Evolutionary conservation across 257 asterid species (phyloP).

Genomic region (Scutellaria baicalensis): DNA sequence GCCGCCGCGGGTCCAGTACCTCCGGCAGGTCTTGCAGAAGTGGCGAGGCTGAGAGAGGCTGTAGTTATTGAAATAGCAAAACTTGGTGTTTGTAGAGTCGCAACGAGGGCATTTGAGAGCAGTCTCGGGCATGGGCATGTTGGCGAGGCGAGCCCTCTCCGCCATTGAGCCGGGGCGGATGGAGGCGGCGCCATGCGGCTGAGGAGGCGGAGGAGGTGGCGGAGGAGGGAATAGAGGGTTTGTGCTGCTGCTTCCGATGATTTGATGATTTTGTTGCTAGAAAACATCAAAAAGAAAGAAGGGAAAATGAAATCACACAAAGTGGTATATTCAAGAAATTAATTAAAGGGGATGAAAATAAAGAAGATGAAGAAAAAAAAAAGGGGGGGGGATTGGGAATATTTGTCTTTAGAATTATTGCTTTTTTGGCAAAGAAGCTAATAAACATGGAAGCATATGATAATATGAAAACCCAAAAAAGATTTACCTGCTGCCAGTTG

Average conservation of each 20-base stretch:
- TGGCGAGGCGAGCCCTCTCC: constrained; percentile 85
- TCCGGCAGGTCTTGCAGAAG: constrained; percentile 87
- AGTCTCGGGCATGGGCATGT: constrained; percentile 72
- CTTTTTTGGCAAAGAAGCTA: constrained; percentile 50
- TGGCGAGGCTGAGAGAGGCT: constrained; percentile 88
- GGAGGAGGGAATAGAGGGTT: constrained; percentile 42
- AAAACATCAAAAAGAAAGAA: constrained; percentile 11
- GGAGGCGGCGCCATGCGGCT: constrained; percentile 47
- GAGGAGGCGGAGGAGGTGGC: constrained; percentile 28
- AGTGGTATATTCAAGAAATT: constrained; percentile 48
- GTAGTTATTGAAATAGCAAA: constrained; percentile 92
- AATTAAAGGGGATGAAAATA: constrained; percentile 9
- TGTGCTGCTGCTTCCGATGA: constrained; percentile 40
- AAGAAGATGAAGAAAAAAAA: constrained; percentile 9
- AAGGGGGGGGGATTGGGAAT: constrained; percentile 41
- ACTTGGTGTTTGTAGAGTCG: constrained; percentile 81
- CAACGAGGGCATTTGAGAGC: constrained; percentile 90
- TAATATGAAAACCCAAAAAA: background rate
- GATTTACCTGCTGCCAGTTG: constrained; percentile 92
- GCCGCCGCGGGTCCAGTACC: constrained; percentile 95
- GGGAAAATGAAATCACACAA: constrained; percentile 13
- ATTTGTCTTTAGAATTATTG: constrained; percentile 42
- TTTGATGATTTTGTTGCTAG: constrained; percentile 51
- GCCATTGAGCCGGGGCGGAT: constrained; percentile 88
- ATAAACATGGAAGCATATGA: constrained; percentile 38